Evolutionary conservation across 2,329 filamentous ascomycete genomes (phyloP), one percentile per base, ranked within the genome.

Genomic region (Sclerotinia sclerotiorum): DNA sequence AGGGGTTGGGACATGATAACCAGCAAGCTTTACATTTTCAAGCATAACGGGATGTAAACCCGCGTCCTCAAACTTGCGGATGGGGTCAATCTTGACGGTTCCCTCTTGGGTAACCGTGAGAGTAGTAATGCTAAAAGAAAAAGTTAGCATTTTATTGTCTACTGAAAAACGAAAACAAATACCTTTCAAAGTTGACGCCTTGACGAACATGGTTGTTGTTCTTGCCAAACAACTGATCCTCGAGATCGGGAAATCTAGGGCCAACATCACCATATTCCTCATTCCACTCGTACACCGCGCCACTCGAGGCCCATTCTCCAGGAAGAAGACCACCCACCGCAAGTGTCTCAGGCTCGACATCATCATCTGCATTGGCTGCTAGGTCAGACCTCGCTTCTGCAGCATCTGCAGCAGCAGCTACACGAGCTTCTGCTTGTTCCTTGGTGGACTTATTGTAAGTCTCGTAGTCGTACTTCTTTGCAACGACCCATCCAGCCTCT

Each of bases 231-330:
- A 99, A 86, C 73, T 90, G 82, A 10, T 84, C 74, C 81, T 98
- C 94, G 0, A 99, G 85, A 60, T 87, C 85, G 0, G 84, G 81
- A 65, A 89, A 85, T 62, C 82, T 82, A 0, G 93, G 93, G 8
- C 90, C 94, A 66, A 99, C 83, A 52, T 98, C 94, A 2, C 94
- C 95, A 73, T 85, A 91, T 3, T 97, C 92, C 15, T 93, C 93
- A 24, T 88, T 84, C 90, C 91, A 98, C 75, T 94, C 87, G 74
- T 98, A 98, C 55, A 90, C 67, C 52, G 73, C 64, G 72, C 75
- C 72, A 72, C 76, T 70, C 48, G 70, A 69, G 65, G 73, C 71
- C 74, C 75, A 77, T 15, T 75, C 73, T 49, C 73, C 72, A 67
- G 65, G 58, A 39, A 24, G 42, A 61, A 76, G 52, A 39, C 72